Conservation (phyloP, 1,284 basidiomycete species). For the Phylloporus sp. region DNA sequence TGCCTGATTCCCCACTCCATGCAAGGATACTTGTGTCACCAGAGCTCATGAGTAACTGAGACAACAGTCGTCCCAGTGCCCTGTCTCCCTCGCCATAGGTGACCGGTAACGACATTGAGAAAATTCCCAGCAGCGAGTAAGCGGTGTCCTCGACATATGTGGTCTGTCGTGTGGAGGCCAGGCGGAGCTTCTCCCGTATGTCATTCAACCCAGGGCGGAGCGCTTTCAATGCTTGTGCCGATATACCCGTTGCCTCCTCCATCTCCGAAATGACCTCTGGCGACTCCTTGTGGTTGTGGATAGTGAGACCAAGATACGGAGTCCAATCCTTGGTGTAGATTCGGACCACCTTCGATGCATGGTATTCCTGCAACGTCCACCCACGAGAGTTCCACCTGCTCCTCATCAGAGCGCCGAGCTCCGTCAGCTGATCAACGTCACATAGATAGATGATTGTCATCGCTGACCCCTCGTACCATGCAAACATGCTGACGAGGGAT, state of each 20-base stretch:
- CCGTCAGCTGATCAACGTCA: background rate
- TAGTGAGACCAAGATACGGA: background rate
- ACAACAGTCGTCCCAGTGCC: no score
- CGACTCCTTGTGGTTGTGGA: background rate
- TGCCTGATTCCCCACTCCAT: no score
- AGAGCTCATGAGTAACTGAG: no score
- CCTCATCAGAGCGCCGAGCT: background rate
- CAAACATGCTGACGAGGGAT: background rate
- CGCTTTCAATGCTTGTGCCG: background rate
- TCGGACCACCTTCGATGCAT: background rate
- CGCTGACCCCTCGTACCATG: background rate
- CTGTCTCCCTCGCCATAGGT: background rate
- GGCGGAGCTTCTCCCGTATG: background rate
- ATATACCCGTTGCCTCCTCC: background rate
- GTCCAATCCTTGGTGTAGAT: conserved; percentile 1
- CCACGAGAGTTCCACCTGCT: background rate
- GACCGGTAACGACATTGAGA: background rate
- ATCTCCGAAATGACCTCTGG: background rate
- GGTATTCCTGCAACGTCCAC: background rate
- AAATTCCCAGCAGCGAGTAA: background rate
- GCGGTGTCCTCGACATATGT: background rate
- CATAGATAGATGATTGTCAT: background rate
- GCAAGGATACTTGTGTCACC: no score
- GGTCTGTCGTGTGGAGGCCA: background rate
- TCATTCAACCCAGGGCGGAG: background rate